phyloP scores from a whole-genome alignment of 1,284 basidiomycete species.

The Microbotryum scabiosae region DNA sequence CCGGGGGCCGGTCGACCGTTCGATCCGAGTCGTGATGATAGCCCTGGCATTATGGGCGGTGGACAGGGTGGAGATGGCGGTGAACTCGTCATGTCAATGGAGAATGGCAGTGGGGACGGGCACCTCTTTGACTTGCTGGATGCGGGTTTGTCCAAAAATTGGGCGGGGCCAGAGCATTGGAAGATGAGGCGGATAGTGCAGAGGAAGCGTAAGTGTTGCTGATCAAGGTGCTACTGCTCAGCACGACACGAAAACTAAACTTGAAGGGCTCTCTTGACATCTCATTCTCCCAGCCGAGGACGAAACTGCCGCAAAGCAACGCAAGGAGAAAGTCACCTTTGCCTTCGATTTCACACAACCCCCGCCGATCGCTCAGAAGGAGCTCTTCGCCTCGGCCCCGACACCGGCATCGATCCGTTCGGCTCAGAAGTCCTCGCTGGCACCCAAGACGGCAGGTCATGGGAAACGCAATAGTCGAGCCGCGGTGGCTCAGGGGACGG shows the following conservation, averaged over 20 bases:
- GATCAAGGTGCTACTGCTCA: constrained; percentile 31
- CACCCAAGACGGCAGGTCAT: constrained; percentile 14
- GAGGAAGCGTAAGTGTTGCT: constrained; percentile 19
- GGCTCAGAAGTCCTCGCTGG: constrained; percentile 39
- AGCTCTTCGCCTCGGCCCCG: constrained; percentile 69
- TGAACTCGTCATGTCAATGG: constrained; percentile 77
- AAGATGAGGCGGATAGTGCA: constrained; percentile 54
- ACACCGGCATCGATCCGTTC: constrained; percentile 50
- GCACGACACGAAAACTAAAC: no score
- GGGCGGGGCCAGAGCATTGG: constrained; percentile 99
- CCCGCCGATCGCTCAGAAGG: constrained; percentile 55
- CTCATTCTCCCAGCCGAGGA: not conserved
- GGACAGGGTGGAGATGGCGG: constrained; percentile 43
- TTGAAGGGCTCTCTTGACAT: not conserved
- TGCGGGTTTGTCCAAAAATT: constrained; percentile 70
- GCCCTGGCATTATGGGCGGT: constrained; percentile 46
- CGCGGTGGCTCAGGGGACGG: constrained; percentile 36
- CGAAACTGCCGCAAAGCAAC: not conserved
- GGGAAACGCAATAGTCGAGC: constrained; percentile 34
- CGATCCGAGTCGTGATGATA: constrained; percentile 54
- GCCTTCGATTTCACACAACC: constrained; percentile 70
- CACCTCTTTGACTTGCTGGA: constrained; percentile 92
- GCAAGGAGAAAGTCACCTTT: constrained; percentile 71
- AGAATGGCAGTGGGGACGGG: constrained; percentile 53
- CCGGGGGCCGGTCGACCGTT: constrained; percentile 56